These are phyloP conservation scores for Dacryopinax primogenitus DNA, from an alignment of 768 basidiomycete genomes.

Conservation along the genomic window DNA sequence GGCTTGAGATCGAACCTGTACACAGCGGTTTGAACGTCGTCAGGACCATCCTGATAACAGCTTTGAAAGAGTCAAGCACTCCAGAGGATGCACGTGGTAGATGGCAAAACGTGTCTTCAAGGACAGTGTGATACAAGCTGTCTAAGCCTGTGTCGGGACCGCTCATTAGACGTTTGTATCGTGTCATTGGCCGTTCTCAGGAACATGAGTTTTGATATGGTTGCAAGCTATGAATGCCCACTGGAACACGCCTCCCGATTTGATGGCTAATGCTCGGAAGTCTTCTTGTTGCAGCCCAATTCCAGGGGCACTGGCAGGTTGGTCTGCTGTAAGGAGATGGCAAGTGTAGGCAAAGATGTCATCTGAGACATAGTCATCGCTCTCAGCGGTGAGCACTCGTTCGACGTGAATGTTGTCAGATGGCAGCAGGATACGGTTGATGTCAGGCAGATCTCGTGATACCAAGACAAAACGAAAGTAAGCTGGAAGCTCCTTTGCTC, in stretches of 20 bases:
- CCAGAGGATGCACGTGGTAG: not conserved
- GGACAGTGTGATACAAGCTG: not conserved
- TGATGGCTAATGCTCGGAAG: not conserved
- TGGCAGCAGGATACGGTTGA: not conserved
- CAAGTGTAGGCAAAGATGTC: not conserved
- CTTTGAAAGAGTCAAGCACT: not conserved
- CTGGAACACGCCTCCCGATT: not conserved
- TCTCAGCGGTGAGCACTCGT: not conserved
- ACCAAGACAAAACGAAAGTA: not conserved
- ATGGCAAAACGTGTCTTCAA: not conserved
- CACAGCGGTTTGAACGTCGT: not conserved
- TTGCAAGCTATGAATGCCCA: not conserved
- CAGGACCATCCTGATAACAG: not conserved
- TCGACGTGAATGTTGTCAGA: not conserved
- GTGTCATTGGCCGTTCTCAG: not conserved
- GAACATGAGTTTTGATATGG: not conserved
- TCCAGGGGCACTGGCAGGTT: not conserved
- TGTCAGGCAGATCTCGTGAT: not conserved
- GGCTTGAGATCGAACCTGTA: not conserved
- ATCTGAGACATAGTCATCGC: not conserved
- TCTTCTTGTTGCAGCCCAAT: not conserved
- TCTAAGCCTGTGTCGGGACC: not conserved
- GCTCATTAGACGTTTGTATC: not conserved
- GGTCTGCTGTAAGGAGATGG: not conserved
- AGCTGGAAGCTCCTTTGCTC: not conserved